Evolutionary conservation across 768 basidiomycete genomes (phyloP).

Genomic region (Rhodocollybia butyracea): DNA sequence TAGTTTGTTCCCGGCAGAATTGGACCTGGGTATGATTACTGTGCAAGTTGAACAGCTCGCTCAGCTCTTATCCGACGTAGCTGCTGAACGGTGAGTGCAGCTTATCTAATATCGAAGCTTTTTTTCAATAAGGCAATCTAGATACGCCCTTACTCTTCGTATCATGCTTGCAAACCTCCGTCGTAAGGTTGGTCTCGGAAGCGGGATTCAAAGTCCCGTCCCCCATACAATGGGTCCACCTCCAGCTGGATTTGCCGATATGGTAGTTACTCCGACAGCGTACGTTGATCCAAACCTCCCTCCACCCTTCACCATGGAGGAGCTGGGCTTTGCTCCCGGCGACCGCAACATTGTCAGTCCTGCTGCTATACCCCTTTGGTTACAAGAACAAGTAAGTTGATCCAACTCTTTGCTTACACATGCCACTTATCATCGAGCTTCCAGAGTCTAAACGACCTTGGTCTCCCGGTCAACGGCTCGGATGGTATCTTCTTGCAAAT

Average conservation of each 20-base stretch:
- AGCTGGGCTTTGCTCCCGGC: conserved; percentile 61
- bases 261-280: conserved; percentile 55
- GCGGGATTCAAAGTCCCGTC: conserved; percentile 43
- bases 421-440: conserved; percentile 1
- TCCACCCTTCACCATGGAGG: conserved; percentile 78
- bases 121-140: conserved; percentile 20
- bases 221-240: conserved; percentile 54
- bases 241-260: conserved; percentile 50
- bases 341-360: conserved; percentile 66
- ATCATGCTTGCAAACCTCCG: conserved; percentile 93
- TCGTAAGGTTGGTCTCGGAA: conserved; percentile 74
- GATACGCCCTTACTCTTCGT: conserved; percentile 86
- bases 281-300: conserved; percentile 52
- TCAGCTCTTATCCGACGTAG: conserved; percentile 87
- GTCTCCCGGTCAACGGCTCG: conserved; percentile 86
- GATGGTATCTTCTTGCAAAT: conserved; percentile 87
- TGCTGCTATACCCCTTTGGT: conserved; percentile 82
- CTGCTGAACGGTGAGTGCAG: conserved; percentile 71
- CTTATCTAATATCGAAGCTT: background rate
- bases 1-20: conserved; percentile 82
- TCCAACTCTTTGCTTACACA: background rate
- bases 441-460: conserved; percentile 85
- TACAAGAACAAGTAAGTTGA: conserved; percentile 77
- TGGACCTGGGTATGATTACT: conserved; percentile 74
- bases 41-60: conserved; percentile 88